Conservation (phyloP, 2,329 filamentous ascomycete genomes). For the Alternaria sp. region DNA sequence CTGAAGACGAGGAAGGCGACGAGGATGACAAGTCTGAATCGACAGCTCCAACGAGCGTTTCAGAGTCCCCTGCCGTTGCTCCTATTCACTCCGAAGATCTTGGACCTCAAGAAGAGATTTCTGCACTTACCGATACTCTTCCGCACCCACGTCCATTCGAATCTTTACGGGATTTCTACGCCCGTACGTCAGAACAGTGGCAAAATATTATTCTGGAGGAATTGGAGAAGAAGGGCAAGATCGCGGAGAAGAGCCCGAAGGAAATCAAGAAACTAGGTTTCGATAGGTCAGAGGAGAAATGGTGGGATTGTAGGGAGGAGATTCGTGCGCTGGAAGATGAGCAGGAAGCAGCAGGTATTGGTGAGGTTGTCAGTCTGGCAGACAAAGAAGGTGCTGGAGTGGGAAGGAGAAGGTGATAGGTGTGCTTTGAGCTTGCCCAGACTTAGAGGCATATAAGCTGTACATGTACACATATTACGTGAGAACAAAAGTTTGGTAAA, state of each 20-base stretch:
- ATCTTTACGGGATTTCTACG: conserved; percentile 89
- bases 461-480: not conserved
- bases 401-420: conserved; percentile 44
- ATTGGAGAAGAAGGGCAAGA: conserved; percentile 66
- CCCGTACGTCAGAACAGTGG: conserved; percentile 87
- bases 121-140: conserved; percentile 71
- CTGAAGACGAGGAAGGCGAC: conserved; percentile 59
- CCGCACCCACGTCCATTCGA: conserved; percentile 87
- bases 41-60: conserved; percentile 64
- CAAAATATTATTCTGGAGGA: conserved; percentile 84
- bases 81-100: conserved; percentile 48
- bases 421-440: not conserved
- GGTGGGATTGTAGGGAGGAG: conserved; percentile 98
- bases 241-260: conserved; percentile 77
- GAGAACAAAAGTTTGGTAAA: not conserved
- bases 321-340: conserved; percentile 92
- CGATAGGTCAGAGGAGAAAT: conserved; percentile 91
- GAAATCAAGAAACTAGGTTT: conserved; percentile 94
- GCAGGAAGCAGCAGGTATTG: conserved; percentile 93
- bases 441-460: not conserved
- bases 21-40: conserved; percentile 61
- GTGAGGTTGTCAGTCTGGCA: conserved; percentile 88
- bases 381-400: conserved; percentile 66
- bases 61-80: conserved; percentile 30
- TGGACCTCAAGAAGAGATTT: conserved; percentile 62